Evolutionary conservation across 2,329 filamentous ascomycete species (phyloP).

Genomic region (Colletotrichum tanaceti): DNA sequence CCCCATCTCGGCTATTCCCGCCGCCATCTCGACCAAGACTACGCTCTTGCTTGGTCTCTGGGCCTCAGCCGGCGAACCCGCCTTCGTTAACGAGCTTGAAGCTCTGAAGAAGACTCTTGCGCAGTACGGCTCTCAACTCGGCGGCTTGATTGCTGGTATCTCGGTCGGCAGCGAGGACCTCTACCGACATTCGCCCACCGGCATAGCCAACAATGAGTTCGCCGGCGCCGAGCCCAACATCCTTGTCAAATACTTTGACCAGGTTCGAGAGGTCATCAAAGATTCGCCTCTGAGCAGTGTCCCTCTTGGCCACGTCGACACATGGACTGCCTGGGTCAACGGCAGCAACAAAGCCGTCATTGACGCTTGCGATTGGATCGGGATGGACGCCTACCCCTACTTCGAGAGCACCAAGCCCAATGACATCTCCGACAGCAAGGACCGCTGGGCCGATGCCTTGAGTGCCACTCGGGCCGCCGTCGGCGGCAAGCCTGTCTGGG

Average conservation of each 20-base stretch:
- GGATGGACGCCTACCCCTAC: slow-evolving; percentile 88
- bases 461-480: slow-evolving; percentile 68
- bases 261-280: slow-evolving; percentile 72
- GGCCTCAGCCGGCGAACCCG: slow-evolving; percentile 74
- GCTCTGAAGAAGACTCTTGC: slow-evolving; percentile 77
- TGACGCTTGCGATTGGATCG: slow-evolving; percentile 79
- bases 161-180: slow-evolving; percentile 89
- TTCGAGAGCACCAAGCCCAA: slow-evolving; percentile 79
- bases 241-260: slow-evolving; percentile 76
- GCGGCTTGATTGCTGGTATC: slow-evolving; percentile 79
- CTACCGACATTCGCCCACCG: slow-evolving; percentile 81
- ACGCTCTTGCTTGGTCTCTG: slow-evolving; percentile 85
- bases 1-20: slow-evolving; percentile 79
- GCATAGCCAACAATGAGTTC: slow-evolving; percentile 70
- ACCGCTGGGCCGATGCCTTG: slow-evolving; percentile 76
- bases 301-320: slow-evolving; percentile 86
- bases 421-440: slow-evolving; percentile 70
- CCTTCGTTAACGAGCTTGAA: slow-evolving; percentile 77
- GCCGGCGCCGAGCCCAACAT: slow-evolving; percentile 71
- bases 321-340: slow-evolving; percentile 85
- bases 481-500: slow-evolving; percentile 79
- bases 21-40: slow-evolving; percentile 84
- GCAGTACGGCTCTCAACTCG: slow-evolving; percentile 75
- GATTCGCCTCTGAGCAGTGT: slow-evolving; percentile 69
- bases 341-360: slow-evolving; percentile 77